Evolutionary conservation across 352 stramenopile species (phyloP).

Genomic region (Phytophthora multivora): DNA sequence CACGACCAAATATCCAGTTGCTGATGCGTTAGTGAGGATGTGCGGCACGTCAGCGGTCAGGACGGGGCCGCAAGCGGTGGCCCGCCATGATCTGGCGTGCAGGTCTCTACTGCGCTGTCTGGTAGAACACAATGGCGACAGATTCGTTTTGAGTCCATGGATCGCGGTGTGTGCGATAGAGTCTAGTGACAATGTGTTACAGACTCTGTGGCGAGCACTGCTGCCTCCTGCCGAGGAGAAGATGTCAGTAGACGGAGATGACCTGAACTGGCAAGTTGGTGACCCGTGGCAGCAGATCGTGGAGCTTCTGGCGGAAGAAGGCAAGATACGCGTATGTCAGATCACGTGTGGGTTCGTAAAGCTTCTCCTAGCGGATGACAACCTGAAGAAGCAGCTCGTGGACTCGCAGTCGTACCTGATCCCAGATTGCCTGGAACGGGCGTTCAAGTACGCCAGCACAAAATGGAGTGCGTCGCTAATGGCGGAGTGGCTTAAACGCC

Average conservation of each 20-base stretch:
- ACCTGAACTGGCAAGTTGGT: constrained; percentile 44
- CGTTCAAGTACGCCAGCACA: constrained; percentile 49
- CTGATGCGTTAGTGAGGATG: constrained; percentile 61
- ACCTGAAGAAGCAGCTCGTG: constrained; percentile 29
- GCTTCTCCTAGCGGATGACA: constrained; percentile 40
- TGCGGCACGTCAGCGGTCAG: constrained; percentile 24
- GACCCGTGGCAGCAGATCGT: constrained; percentile 56
- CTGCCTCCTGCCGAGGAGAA: constrained; percentile 24
- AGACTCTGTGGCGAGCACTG: constrained; percentile 51
- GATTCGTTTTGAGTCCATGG: constrained; percentile 75
- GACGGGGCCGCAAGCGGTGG: constrained; percentile 16
- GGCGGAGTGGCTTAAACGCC: constrained; percentile 29
- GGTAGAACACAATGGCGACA: constrained; percentile 76
- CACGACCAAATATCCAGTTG: constrained; percentile 66
- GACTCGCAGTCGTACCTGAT: constrained; percentile 44
- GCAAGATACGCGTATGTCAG: constrained; percentile 42
- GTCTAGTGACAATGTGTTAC: constrained; percentile 62
- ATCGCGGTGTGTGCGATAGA: constrained; percentile 65
- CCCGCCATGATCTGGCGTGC: constrained; percentile 69
- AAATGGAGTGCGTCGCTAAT: constrained; percentile 49
- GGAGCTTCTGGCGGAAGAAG: constrained; percentile 56
- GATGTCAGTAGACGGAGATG: constrained; percentile 7
- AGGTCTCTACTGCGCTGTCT: constrained; percentile 75
- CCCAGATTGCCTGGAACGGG: constrained; percentile 52
- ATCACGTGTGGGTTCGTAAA: constrained; percentile 52